Conservation (phyloP, 768 basidiomycete species). For the Exidia glandulosa region DNA sequence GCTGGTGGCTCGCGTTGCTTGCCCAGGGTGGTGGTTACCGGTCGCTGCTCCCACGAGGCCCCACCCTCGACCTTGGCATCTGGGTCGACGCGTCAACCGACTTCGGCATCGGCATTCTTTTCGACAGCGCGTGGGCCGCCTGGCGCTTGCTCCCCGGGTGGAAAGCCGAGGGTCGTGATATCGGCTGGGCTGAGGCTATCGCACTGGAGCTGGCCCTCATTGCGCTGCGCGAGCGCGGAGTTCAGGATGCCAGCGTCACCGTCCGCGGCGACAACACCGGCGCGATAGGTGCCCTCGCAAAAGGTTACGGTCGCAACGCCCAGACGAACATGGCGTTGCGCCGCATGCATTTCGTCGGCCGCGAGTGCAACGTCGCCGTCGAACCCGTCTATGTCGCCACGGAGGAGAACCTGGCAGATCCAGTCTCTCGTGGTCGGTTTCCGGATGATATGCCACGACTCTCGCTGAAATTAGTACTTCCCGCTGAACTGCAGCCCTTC, state of each 20-base stretch:
- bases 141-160: neutral
- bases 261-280: conserved; percentile 3
- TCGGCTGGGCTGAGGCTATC: conserved; percentile 2
- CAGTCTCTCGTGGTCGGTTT: neutral
- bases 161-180: neutral
- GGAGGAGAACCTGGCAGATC: neutral
- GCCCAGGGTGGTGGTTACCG: neutral
- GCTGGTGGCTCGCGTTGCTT: conserved; percentile 21
- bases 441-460: neutral
- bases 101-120: neutral
- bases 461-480: neutral
- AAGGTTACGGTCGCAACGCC: neutral
- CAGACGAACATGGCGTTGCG: neutral
- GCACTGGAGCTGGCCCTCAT: neutral
- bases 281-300: neutral
- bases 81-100: neutral
- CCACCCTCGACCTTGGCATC: neutral
- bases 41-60: conserved; percentile 1
- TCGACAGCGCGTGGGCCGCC: neutral
- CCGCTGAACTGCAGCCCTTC: neutral
- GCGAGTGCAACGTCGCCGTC: neutral
- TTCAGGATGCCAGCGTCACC: neutral
- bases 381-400: neutral
- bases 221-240: neutral
- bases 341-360: neutral